Percentiles rank a stretch among this genome's conserved stretches.
Conservation (phyloP, 208 protist genomes). For the Leishmania gerbilli region DNA sequence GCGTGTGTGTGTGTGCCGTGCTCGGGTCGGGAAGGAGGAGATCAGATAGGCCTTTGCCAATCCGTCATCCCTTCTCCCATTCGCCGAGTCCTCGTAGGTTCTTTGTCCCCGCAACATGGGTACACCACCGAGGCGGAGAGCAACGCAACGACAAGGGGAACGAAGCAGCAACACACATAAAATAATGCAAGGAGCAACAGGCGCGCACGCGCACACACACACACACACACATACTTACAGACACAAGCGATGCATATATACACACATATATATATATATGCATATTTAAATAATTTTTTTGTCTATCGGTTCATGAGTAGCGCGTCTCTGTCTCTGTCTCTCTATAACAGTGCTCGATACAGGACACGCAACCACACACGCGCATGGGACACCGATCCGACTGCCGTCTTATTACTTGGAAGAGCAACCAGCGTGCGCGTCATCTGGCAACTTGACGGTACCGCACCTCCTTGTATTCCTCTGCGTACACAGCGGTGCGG, state of each 20-base stretch:
- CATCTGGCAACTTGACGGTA: neutral
- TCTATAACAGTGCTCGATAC: neutral
- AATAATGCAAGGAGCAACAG: neutral
- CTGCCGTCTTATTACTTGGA: neutral
- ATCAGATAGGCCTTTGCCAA: neutral
- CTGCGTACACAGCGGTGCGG: neutral
- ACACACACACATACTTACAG: neutral
- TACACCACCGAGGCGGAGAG: neutral
- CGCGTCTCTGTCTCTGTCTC: neutral
- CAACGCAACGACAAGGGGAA: neutral
- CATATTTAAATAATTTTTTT: neutral
- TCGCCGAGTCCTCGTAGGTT: neutral
- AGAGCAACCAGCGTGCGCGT: neutral
- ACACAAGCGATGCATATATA: neutral
- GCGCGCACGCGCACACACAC: neutral
- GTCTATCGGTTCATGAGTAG: neutral
- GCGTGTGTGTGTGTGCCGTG: neutral
- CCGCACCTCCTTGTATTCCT: neutral
- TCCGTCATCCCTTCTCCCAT: neutral
- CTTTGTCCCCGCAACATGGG: neutral
- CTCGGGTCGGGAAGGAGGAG: neutral
- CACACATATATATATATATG: neutral
- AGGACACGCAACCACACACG: neutral
- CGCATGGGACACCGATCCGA: neutral
- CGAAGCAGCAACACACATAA: neutral